phyloP scores from a whole-genome alignment of 192 early-diverging fungal species.

The Backusella psychrophila region DNA sequence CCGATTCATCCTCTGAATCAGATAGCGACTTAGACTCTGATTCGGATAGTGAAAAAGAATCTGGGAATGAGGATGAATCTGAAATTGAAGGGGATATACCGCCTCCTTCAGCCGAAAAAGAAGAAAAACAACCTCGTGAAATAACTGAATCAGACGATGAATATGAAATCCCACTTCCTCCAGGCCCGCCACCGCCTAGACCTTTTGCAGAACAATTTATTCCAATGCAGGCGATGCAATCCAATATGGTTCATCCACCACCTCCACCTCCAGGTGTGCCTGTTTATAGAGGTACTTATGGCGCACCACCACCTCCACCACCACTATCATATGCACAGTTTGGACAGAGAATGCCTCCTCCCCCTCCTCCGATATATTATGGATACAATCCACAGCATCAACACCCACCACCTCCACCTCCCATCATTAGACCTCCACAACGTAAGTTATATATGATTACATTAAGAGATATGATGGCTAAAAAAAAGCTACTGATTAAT shows the following conservation, averaged over 20 bases:
- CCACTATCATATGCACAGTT: slow-evolving; percentile 10
- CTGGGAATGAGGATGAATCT: not conserved
- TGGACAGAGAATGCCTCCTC: slow-evolving; percentile 22
- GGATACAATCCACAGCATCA: not conserved
- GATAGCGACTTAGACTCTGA: slow-evolving; percentile 16
- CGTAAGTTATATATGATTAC: slow-evolving; percentile 1
- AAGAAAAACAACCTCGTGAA: slow-evolving; percentile 5
- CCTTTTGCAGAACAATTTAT: slow-evolving; percentile 33
- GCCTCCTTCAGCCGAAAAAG: not conserved
- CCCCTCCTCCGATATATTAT: slow-evolving; percentile 1
- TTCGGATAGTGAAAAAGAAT: not conserved
- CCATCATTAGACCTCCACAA: not conserved
- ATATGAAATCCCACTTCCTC: slow-evolving; percentile 34
- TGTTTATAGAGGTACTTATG: not conserved
- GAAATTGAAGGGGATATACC: slow-evolving; percentile 9
- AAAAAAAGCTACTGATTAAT: not conserved
- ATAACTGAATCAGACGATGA: slow-evolving; percentile 24
- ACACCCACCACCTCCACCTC: slow-evolving; percentile 21
- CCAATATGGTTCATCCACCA: slow-evolving; percentile 19
- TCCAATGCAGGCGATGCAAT: not conserved
- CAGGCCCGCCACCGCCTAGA: slow-evolving; percentile 41
- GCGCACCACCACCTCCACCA: slow-evolving; percentile 10
- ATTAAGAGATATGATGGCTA: not conserved
- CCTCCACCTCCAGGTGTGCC: slow-evolving; percentile 6
- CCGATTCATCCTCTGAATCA: not conserved